Evolutionary conservation across 192 early-diverging fungal genomes (phyloP), one percentile per base, ranked within the genome.

Genomic region (Coemansia sp.): DNA sequence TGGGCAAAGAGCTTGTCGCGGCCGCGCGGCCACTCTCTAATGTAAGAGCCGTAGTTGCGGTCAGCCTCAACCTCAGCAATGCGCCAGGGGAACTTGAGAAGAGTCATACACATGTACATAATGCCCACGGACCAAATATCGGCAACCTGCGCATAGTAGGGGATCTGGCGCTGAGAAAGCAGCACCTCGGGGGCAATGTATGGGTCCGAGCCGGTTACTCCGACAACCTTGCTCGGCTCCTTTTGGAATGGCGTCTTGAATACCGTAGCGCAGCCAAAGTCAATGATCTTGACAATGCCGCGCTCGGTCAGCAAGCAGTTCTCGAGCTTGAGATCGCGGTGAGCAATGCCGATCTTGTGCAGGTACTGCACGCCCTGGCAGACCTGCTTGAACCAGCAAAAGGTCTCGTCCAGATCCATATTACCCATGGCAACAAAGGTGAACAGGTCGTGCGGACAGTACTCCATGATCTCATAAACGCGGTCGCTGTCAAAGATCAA

Each of bases 111-210:
- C 57, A 90, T 83, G 75, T 89, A 93, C 61, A 96, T 93, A 59
- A 98, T 93, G 40, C 93, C 95, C 31, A 88, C 65, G 5, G 90
- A 89, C 95, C 95, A 98, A 13, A 98, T 79, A 77, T 98, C 95
- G 0, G 93, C 88, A 13, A 81, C 68, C 58, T 92, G 88, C 7
- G 90, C 88, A 63, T 94, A 92, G 67, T 98, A 95, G 10, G 79
- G 73, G 23, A 76, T 20, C 67, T 82, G 73, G 31, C 88, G 85
- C 16, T 82, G 81, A 10, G 84, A 83, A 20, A 69, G 69, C 63
- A 92, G 89, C 21, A 86, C 80, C 73, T 97, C 96, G 31, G 96
- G 96, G 0, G 93, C 94, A 83, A 98, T 98, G 77, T 96, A 98
- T 9, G 96, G 96, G 42, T 94, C 96, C 11, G 90, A 93, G 7